Base-by-base conservation (phyloP, 1,139 yeast species). In the Geotrichum australiense region DNA sequence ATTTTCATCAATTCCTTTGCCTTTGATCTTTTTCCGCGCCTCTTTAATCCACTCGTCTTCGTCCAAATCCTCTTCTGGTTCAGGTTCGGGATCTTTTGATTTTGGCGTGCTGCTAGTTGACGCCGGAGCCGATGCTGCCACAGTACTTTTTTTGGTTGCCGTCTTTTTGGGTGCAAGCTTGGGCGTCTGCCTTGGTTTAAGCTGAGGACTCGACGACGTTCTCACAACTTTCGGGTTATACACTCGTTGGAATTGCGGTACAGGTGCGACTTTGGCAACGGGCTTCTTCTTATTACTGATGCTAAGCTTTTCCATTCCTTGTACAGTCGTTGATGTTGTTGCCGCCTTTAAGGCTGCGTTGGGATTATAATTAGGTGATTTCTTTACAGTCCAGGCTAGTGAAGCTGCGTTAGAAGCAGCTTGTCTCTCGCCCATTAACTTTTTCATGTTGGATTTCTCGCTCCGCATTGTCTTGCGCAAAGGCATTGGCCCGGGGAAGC, bases 1-100 rank as follows among this genome's bases (percentile, higher is more conserved):
- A 33, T 66, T 65, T 46, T 41, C 41, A 31, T 43, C 48, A 37
- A 45, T 43, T 5, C 45, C 45, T 24, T 37, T 37, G 21, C 62
- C 59, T 48, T 65, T 41, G 4, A 60, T 58, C 27, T 50, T 51
- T 18, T 53, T 35, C 11, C 43, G 49, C 4, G 53, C 51, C 38
- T 49, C 52, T 42, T 51, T 52, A 34, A 61, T 61, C 58, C 58
- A 56, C 25, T 50, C 54, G n/a, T 45, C 50, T 26, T 53, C 41
- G 26, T 45, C 43, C 1, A 43, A 49, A 8, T 43, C 43, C 21
- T 51, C 50, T 4, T 47, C 52, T 38, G 24, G 23, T 4, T 10
- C 16, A 14, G 14, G 27, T 7, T n/a, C n/a, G 18, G 37, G 36
- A 5, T 3, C n/a, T 16, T 18, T 26, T 18, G 34, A 10, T 11